Evolutionary conservation across 371 early-diverging fungal genomes (phyloP).

Genomic region (Mucor sp.): DNA sequence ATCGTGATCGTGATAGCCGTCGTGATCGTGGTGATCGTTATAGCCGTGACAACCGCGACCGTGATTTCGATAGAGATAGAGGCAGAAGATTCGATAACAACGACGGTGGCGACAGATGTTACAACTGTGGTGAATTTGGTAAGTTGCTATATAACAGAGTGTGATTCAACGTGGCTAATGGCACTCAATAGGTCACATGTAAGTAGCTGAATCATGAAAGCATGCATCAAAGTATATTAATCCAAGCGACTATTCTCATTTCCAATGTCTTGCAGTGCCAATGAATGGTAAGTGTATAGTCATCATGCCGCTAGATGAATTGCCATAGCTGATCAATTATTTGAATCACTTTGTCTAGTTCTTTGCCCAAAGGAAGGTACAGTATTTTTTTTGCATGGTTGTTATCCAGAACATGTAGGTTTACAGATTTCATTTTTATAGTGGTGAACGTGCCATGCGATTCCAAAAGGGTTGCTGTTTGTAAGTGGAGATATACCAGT

Average conservation of each 20-base stretch:
- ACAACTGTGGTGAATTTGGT: constrained; percentile 50
- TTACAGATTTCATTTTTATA: constrained; percentile 1
- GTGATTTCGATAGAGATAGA: constrained; percentile 21
- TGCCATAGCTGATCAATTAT: not conserved
- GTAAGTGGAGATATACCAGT: constrained; percentile 24
- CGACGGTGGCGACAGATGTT: constrained; percentile 35
- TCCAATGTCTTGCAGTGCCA: constrained; percentile 22
- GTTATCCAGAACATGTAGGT: not conserved
- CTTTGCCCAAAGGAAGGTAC: constrained; percentile 46
- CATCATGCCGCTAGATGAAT: not conserved
- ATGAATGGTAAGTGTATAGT: constrained; percentile 37
- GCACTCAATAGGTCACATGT: constrained; percentile 40
- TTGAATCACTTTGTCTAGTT: constrained; percentile 23
- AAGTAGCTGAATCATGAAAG: constrained; percentile 14
- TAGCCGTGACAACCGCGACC: constrained; percentile 16
- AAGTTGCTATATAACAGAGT: not conserved
- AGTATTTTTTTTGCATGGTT: not conserved
- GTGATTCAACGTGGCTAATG: not conserved
- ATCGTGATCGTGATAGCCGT: constrained; percentile 15
- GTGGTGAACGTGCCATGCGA: constrained; percentile 47
- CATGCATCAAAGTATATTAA: not conserved
- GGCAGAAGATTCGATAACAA: constrained; percentile 8
- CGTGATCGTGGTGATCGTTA: constrained; percentile 15
- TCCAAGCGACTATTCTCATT: not conserved
- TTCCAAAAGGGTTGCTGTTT: constrained; percentile 47